A percentile compares a stretch with the other conserved stretches of the same genome.
Evolutionary conservation across 106 monocot species (phyloP).

Genomic region (Dendrobium chrysotoxum): DNA sequence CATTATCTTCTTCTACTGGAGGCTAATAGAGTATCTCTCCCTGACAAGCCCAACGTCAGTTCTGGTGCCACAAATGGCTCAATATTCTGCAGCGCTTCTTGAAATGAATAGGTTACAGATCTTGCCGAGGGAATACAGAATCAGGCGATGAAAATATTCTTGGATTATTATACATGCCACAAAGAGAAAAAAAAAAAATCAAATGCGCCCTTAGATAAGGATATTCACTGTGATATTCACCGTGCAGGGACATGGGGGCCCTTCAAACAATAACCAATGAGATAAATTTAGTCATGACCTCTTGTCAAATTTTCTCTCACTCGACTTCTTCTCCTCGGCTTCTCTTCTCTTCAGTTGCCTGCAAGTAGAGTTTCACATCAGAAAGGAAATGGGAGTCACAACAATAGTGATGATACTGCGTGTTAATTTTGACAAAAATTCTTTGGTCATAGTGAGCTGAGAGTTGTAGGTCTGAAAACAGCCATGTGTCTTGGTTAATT

Average conservation of each 20-base stretch:
- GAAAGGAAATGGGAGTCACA: too few relatives aligned
- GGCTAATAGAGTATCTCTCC: too few relatives aligned
- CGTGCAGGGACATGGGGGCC: background rate
- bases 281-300: slow-evolving; percentile 33
- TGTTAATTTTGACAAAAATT: background rate
- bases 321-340: slow-evolving; percentile 63
- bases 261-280: background rate
- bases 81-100: too few relatives aligned
- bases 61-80: too few relatives aligned
- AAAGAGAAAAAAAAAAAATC: background rate
- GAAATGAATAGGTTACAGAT: too few relatives aligned
- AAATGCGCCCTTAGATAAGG: background rate
- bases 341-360: slow-evolving; percentile 90
- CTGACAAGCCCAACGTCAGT: too few relatives aligned
- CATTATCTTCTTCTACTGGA: background rate
- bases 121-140: background rate
- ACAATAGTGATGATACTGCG: background rate
- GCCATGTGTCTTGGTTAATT: too few relatives aligned
- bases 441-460: background rate
- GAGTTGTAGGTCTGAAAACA: too few relatives aligned
- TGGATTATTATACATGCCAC: background rate
- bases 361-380: slow-evolving; percentile 14
- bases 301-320: slow-evolving; percentile 62
- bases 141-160: background rate
- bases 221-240: too few relatives aligned